These are phyloP conservation scores for Cladophialophora exuberans DNA, from an alignment of 2,329 filamentous ascomycete genomes.

Conservation along the genomic window DNA sequence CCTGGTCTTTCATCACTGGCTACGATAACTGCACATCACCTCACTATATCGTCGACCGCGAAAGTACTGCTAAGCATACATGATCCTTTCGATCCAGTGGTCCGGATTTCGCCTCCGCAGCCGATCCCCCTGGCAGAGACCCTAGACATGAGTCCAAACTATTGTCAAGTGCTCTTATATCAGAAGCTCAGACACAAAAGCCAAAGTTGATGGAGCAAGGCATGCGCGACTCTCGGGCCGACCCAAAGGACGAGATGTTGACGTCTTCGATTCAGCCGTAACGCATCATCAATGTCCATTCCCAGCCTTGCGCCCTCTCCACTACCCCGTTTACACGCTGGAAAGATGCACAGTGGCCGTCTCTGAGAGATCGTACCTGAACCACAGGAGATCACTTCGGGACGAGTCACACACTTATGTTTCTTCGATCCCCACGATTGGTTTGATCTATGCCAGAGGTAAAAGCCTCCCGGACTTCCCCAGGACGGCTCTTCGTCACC, in stretches of 20 bases:
- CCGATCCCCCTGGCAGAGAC: neutral
- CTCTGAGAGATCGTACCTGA: constrained; percentile 14
- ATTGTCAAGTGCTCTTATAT: constrained; percentile 5
- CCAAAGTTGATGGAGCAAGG: neutral
- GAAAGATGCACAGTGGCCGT: no score
- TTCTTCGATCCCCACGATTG: neutral
- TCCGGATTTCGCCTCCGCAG: constrained; percentile 15
- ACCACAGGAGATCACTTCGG: neutral
- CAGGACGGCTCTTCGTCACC: constrained; percentile 4
- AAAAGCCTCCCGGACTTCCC: neutral
- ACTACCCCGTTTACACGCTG: no score
- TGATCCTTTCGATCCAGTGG: neutral
- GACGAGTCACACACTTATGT: neutral
- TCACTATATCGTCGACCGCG: no score
- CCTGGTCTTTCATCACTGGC: no score
- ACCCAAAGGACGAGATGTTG: constrained; percentile 4
- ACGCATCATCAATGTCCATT: neutral
- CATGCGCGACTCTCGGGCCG: neutral
- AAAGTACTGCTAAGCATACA: no score
- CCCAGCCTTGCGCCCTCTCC: constrained; percentile 14
- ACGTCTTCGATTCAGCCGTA: constrained; percentile 19
- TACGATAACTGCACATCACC: no score
- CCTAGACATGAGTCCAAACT: neutral
- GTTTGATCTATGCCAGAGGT: neutral
- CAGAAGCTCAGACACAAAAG: constrained; percentile 1